Evolutionary conservation across 192 early-diverging fungal genomes (phyloP).

Genomic region (Umbelopsis sp.): DNA sequence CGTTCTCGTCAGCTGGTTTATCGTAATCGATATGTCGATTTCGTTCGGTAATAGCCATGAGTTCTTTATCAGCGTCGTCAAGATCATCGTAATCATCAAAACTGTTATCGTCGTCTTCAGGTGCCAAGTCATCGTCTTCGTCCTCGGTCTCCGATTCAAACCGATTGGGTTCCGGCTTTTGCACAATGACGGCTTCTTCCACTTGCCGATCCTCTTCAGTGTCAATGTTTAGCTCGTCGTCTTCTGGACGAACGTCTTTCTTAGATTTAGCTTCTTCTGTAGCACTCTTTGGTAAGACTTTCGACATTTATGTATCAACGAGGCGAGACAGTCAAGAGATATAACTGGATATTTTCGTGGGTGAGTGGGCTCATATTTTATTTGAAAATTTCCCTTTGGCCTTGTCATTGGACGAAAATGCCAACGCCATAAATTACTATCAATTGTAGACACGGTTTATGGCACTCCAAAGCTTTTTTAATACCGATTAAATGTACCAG

Average conservation of each 20-base stretch:
- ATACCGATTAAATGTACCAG: conserved; percentile 45
- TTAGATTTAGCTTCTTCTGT: not conserved
- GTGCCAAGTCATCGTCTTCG: conserved; percentile 1
- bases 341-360: not conserved
- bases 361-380: not conserved
- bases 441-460: not conserved
- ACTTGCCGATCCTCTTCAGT: conserved; percentile 32
- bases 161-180: conserved; percentile 36
- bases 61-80: conserved; percentile 32
- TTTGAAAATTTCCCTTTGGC: not conserved
- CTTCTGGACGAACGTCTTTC: conserved; percentile 24
- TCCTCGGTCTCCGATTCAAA: conserved; percentile 28
- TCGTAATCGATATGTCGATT: conserved; percentile 38
- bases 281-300: not conserved
- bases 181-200: conserved; percentile 34
- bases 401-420: not conserved
- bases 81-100: conserved; percentile 28
- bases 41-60: conserved; percentile 38
- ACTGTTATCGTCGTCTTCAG: conserved; percentile 23
- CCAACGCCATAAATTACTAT: not conserved
- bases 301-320: not conserved
- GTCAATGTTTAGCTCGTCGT: conserved; percentile 37
- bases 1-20: not conserved
- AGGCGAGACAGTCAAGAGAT: not conserved
- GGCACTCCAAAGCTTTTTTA: not conserved